Evolutionary conservation across 2,329 filamentous ascomycete species (phyloP), one percentile per base, ranked within the genome.

Genomic region (Drechslerella stenobrocha): DNA sequence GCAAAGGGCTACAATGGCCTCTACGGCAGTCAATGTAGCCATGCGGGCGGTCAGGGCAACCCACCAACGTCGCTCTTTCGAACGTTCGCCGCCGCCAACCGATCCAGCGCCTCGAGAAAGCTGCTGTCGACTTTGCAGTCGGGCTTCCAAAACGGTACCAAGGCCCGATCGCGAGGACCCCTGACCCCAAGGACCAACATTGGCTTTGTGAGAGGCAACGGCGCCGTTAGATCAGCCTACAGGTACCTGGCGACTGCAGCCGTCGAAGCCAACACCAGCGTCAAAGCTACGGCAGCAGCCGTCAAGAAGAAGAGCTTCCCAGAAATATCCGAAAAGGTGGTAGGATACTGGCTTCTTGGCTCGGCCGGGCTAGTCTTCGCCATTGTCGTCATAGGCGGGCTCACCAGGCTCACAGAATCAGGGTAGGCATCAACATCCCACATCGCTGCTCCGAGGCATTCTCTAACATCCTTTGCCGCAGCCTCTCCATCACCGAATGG

Each of bases 401-500:
- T 98, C 72, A 98, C 93, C 26, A 82, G 93, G 64, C 81, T 98
- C 72, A 98, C 93, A 2, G 93, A 98, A 78, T 98, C 93, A 72
- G 93, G 90, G 90, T 95, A 82, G 71, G 80, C 70, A 40, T 15
- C 34, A 22, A 30, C 46, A 18, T 50, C n/a, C 57, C 48, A 8
- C 30, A 47, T 28, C 42, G 15, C 55, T 11, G 30, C 28, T 11
- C 46, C 24, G n/a, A 32, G 22, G 24, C 9, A 24, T 6, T 2
- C 22, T 24, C 24, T 34, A 4, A 15, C 45, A 46, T 50, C 13
- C 20, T 22, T 18, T 26, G 32, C 37, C 60, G 70, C 71, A 95
- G 92, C 45, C 82, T 98, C 71, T 96, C 91, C 76, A 98, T 98
- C 74, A 98, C 93, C 70, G 93, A 98, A 88, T 98, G 93, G 93